Evolutionary conservation across 129 eudicot genomes (phyloP).

Genomic region (Artemisia tridentata): DNA sequence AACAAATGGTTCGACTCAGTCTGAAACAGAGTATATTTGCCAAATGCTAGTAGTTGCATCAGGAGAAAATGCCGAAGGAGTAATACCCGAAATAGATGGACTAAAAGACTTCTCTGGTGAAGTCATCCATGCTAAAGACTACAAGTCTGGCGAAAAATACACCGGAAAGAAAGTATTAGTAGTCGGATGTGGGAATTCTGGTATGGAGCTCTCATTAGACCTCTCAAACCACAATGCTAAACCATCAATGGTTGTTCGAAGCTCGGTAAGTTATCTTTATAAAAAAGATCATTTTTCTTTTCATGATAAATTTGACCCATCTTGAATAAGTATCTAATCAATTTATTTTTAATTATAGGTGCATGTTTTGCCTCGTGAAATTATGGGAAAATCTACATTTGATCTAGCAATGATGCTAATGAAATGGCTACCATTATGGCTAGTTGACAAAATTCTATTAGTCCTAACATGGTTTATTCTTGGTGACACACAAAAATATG

Average conservation of each 20-base stretch:
- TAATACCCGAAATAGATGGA: conserved; percentile 78
- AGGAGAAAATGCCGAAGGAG: conserved; percentile 79
- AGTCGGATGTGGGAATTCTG: conserved; percentile 92
- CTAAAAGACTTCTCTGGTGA: conserved; percentile 61
- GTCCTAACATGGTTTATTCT: conserved; percentile 68
- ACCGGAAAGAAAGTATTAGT: conserved; percentile 68
- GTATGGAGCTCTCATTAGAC: conserved; percentile 94
- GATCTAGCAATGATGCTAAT: conserved; percentile 62
- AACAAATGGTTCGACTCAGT: conserved; percentile 29
- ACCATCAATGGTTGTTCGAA: conserved; percentile 91
- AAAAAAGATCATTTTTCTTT: conserved; percentile 10
- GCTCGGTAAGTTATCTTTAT: conserved; percentile 65
- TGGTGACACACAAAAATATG: conserved; percentile 60
- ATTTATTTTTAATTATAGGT: conserved; percentile 41
- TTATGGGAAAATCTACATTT: conserved; percentile 66
- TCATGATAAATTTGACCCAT: conserved; percentile 6
- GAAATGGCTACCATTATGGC: conserved; percentile 83
- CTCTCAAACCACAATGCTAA: conserved; percentile 79
- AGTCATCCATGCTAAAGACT: conserved; percentile 70
- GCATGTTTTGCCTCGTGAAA: conserved; percentile 70
- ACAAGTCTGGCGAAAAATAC: conserved; percentile 67
- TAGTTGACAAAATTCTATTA: conserved; percentile 54
- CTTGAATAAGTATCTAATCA: conserved; percentile 9
- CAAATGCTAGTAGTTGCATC: conserved; percentile 92
- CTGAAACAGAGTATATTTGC: conserved; percentile 82